phyloP scores from a whole-genome alignment of 208 protist genomes.

The Phytomonas sp. region DNA sequence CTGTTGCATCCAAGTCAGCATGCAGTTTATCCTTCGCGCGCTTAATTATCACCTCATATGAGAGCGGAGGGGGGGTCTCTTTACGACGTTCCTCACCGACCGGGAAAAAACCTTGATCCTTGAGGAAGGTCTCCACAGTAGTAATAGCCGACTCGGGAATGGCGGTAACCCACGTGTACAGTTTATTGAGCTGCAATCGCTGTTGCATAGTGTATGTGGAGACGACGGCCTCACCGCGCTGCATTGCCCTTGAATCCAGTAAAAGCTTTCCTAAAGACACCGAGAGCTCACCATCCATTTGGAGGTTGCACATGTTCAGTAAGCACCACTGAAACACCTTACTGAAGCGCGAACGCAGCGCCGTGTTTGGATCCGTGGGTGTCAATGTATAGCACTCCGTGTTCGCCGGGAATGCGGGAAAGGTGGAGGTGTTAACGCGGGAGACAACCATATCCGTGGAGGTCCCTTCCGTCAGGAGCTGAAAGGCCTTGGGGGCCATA shows the following conservation, averaged over 20 bases:
- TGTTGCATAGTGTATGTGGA: constrained; percentile 86
- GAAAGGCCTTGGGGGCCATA: constrained; percentile 86
- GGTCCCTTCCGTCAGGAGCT: constrained; percentile 67
- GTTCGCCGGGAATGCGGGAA: constrained; percentile 82
- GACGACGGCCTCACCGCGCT: constrained; percentile 44
- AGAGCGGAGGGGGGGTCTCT: constrained; percentile 23
- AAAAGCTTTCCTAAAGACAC: constrained; percentile 78
- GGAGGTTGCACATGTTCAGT: constrained; percentile 87
- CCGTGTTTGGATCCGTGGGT: constrained; percentile 46
- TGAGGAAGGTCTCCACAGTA: constrained; percentile 38
- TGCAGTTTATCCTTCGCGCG: constrained; percentile 58
- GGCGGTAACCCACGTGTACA: constrained; percentile 74
- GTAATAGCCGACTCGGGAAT: constrained; percentile 45
- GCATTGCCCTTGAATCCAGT: constrained; percentile 33
- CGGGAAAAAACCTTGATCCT: constrained; percentile 43
- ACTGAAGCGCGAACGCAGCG: constrained; percentile 69
- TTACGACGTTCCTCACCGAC: constrained; percentile 5
- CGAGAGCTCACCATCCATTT: constrained; percentile 84
- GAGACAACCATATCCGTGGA: constrained; percentile 70
- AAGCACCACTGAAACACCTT: constrained; percentile 90
- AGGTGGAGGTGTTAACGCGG: constrained; percentile 84
- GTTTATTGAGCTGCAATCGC: constrained; percentile 74
- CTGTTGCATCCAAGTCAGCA: constrained; percentile 57
- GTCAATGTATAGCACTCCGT: constrained; percentile 86
- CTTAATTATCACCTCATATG: constrained; percentile 74